Evolutionary conservation across 805 yeast species (phyloP).

Genomic region (Candida anglica): DNA sequence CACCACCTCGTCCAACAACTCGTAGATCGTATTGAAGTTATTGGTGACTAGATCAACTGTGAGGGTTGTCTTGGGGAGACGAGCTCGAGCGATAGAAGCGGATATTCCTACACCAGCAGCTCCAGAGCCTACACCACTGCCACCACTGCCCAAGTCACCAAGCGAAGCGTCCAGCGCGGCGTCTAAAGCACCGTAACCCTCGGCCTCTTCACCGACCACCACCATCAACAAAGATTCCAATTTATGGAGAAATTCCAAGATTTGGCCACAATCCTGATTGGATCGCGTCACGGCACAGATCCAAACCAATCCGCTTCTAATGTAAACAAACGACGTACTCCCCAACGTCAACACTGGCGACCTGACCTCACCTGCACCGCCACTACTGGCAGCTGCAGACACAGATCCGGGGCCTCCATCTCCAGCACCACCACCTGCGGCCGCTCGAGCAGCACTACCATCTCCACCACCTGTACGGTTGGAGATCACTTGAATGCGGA

Average conservation of each 20-base stretch:
- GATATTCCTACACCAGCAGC: too few species aligned
- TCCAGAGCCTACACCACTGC: too few species aligned
- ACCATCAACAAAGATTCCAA: conserved; percentile 53
- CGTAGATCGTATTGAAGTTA: conserved; percentile 69
- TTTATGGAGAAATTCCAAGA: conserved; percentile 74
- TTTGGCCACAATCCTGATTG: conserved; percentile 77
- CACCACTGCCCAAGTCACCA: too few species aligned
- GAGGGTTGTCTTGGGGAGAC: too few species aligned
- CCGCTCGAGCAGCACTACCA: conserved; percentile 7
- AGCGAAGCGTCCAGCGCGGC: conserved; percentile 8
- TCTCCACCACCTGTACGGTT: too few species aligned
- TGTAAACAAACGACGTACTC: conserved; percentile 84
- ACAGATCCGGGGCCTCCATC: conserved; percentile 9
- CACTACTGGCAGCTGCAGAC: too few species aligned
- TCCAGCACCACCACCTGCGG: too few species aligned
- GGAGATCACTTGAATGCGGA: conserved; percentile 86
- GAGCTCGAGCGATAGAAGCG: too few species aligned
- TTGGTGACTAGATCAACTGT: conserved; percentile 51
- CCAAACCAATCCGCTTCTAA: conserved; percentile 62
- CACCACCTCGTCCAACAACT: conserved; percentile 68
- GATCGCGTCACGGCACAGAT: conserved; percentile 85
- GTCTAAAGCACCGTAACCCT: conserved; percentile 3
- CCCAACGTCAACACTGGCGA: conserved; percentile 72
- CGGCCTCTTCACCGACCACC: too few species aligned
- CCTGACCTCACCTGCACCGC: conserved; percentile 19